phyloP scores from a whole-genome alignment of 2,329 filamentous ascomycete genomes.

The Pseudogymnoascus sp. region DNA sequence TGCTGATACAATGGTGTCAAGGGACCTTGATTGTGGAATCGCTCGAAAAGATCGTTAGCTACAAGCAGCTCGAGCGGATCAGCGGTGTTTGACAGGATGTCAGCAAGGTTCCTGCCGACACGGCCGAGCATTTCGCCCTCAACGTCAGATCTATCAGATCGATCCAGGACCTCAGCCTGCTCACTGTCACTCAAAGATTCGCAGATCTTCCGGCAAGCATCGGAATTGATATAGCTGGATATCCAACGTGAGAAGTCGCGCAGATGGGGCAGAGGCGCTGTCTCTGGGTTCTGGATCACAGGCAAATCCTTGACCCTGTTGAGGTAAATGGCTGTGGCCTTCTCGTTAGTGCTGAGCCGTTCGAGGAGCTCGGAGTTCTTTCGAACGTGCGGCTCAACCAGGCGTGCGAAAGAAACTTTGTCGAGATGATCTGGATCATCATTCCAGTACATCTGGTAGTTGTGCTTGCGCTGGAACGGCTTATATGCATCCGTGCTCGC shows the following conservation, averaged over 20 bases:
- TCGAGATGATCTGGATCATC: background rate
- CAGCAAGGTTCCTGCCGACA: constrained; percentile 17
- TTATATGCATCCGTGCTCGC: background rate
- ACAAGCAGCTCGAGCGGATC: constrained; percentile 14
- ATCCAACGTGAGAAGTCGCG: background rate
- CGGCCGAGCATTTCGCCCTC: constrained; percentile 26
- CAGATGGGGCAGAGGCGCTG: background rate
- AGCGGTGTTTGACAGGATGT: constrained; percentile 11
- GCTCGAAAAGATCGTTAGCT: constrained; percentile 14
- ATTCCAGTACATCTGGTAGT: constrained; percentile 7
- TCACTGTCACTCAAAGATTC: background rate
- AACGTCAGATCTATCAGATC: constrained; percentile 11
- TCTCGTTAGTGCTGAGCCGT: background rate
- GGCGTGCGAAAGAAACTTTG: background rate
- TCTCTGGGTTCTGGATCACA: background rate
- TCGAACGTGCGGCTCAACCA: background rate
- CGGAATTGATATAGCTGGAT: background rate
- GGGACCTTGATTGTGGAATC: constrained; percentile 11
- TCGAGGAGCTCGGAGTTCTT: background rate
- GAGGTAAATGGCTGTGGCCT: background rate
- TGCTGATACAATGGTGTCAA: background rate
- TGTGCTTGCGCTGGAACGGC: constrained; percentile 9
- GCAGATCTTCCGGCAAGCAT: background rate
- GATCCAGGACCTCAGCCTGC: background rate
- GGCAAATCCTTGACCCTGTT: background rate